A percentile compares a stretch with the other conserved stretches of the same genome.
phyloP scores from a whole-genome alignment of 345 rosid genomes.

The Eucalyptus erythrocorys region DNA sequence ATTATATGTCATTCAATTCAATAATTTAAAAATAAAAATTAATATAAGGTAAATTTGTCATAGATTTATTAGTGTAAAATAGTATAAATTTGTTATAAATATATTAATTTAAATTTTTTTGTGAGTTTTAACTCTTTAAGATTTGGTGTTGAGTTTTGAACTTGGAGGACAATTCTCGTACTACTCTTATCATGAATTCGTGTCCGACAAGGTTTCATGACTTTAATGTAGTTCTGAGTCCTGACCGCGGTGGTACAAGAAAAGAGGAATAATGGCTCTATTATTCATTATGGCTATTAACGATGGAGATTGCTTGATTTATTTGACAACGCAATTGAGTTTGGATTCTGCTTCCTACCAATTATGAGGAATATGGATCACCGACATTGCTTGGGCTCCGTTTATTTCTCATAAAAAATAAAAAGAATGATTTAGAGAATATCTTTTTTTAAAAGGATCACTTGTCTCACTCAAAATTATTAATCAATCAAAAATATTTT shows the following conservation, averaged over 20 bases:
- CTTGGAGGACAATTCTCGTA: background rate
- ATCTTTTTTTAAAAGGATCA: rapidly evolving
- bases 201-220: background rate
- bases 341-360: background rate
- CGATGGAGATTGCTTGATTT: background rate
- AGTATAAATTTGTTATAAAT: rapidly evolving
- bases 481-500: background rate
- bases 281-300: background rate
- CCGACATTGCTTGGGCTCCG: rapidly evolving
- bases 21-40: too few species aligned
- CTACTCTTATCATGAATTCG: background rate
- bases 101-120: too few species aligned
- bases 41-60: rapidly evolving
- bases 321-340: background rate
- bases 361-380: background rate
- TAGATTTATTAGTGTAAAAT: rapidly evolving
- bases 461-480: background rate
- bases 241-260: background rate
- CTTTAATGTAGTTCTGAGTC: background rate
- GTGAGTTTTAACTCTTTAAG: too few species aligned
- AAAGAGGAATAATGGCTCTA: background rate
- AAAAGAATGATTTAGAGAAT: background rate
- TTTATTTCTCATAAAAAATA: background rate
- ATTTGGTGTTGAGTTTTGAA: background rate
- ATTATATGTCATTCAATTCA: too few species aligned